Conservation (phyloP, 345 rosid genomes). For the Hibiscus syriacus region DNA sequence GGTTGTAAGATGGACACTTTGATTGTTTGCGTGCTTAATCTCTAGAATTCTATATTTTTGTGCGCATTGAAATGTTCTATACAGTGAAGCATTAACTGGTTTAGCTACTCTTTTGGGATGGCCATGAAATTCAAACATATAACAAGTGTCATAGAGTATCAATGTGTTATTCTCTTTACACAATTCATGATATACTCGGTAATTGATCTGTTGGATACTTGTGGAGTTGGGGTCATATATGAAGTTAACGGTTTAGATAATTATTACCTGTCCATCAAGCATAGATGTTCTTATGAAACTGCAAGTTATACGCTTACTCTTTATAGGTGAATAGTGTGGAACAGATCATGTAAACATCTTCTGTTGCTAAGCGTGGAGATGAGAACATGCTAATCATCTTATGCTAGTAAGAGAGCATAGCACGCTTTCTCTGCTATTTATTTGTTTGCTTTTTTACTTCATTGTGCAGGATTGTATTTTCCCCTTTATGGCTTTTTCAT, state of each 20-base stretch:
- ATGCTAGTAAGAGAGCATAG: not conserved
- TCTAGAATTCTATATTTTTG: not conserved
- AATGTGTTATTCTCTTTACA: not conserved
- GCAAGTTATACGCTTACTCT: not conserved
- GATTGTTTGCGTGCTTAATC: constrained; percentile 14
- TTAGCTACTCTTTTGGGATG: not conserved
- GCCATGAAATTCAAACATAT: not conserved
- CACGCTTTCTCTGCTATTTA: not conserved
- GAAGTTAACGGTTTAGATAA: not conserved
- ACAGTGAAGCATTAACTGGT: not conserved
- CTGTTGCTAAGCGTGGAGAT: not conserved
- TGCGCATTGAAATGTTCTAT: not conserved
- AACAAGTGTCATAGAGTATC: not conserved
- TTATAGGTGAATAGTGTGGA: not conserved
- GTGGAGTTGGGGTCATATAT: not conserved
- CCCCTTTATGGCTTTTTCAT: constrained; percentile 83
- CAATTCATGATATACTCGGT: constrained; percentile 18
- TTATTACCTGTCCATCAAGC: not conserved
- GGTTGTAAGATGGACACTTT: not conserved
- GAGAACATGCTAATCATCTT: not conserved
- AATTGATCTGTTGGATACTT: constrained; percentile 11
- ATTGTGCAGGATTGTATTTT: constrained; percentile 55
- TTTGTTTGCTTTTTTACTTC: constrained; percentile 6
- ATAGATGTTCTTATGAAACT: not conserved
- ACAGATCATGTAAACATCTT: not conserved